Conservation (phyloP, 257 asterid genomes). For the Euphrasia confusa region DNA sequence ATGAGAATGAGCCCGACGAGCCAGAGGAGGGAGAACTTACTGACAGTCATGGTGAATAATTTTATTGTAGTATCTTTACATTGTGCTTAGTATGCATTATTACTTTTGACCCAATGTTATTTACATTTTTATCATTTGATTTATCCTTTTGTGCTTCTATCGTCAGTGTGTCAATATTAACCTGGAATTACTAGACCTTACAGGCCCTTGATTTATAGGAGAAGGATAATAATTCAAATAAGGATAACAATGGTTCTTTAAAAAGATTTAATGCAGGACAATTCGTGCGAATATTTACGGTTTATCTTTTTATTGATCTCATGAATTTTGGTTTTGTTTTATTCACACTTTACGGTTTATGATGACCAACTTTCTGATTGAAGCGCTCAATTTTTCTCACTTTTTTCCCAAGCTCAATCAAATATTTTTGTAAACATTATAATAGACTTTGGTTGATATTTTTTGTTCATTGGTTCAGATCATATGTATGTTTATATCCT, state of each 20-base stretch:
- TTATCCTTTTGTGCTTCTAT: not conserved
- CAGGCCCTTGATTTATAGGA: slow-evolving; percentile 9
- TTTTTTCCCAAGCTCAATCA: slow-evolving; percentile 20
- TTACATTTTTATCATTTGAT: not conserved
- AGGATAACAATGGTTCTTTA: slow-evolving; percentile 9
- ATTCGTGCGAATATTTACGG: not conserved
- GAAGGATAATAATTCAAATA: slow-evolving; percentile 16
- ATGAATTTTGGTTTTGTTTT: slow-evolving; percentile 5
- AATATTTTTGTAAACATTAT: slow-evolving; percentile 2
- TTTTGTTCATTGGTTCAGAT: slow-evolving; percentile 12
- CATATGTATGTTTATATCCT: slow-evolving; percentile 2
- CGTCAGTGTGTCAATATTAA: not conserved
- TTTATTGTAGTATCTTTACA: slow-evolving; percentile 5
- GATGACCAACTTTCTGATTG: not conserved
- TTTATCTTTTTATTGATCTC: slow-evolving; percentile 1
- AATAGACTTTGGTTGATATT: not conserved
- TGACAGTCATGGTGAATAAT: slow-evolving; percentile 59
- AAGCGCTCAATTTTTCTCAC: slow-evolving; percentile 1
- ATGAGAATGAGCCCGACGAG: slow-evolving; percentile 50
- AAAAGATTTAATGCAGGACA: slow-evolving; percentile 9
- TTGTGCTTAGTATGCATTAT: slow-evolving; percentile 12
- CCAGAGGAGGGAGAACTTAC: slow-evolving; percentile 98
- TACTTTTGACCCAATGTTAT: not conserved
- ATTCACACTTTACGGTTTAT: not conserved
- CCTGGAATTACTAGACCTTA: slow-evolving; percentile 3